phyloP scores from a whole-genome alignment of 1,139 yeast species.

The Blastobotrys capitulatus region DNA sequence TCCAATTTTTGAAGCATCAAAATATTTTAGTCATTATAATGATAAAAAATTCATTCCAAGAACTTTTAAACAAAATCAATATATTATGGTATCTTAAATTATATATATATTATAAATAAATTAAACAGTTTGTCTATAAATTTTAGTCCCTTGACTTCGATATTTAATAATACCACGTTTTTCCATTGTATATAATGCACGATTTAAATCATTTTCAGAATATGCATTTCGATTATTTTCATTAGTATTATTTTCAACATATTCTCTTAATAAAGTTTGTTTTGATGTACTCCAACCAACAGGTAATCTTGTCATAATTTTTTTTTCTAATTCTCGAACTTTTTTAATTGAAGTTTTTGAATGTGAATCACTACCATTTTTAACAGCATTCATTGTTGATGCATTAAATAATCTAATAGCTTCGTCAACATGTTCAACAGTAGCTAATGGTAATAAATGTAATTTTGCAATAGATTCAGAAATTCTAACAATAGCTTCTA shows the following conservation, averaged over 20 bases:
- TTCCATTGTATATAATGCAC: slow-evolving; percentile 76
- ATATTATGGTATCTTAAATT: no score
- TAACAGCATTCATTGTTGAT: slow-evolving; percentile 91
- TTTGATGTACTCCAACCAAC: slow-evolving; percentile 96
- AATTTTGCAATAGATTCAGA: slow-evolving; percentile 92
- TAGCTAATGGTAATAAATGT: slow-evolving; percentile 75
- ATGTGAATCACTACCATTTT: slow-evolving; percentile 56
- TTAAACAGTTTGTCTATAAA: slow-evolving; percentile 73
- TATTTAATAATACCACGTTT: slow-evolving; percentile 82
- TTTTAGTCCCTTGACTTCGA: slow-evolving; percentile 82
- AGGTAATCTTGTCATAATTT: slow-evolving; percentile 84
- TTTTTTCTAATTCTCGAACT: slow-evolving; percentile 74
- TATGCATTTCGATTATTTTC: slow-evolving; percentile 42
- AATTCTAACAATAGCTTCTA: slow-evolving; percentile 95
- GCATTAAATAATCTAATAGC: slow-evolving; percentile 93
- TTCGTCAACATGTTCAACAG: slow-evolving; percentile 88
- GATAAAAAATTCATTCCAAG: neutral
- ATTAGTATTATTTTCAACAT: slow-evolving; percentile 39
- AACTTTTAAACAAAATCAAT: neutral
- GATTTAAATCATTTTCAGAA: slow-evolving; percentile 70
- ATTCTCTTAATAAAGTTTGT: slow-evolving; percentile 75
- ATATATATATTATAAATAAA: no score
- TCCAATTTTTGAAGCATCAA: neutral
- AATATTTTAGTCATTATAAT: neutral
- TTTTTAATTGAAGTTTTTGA: slow-evolving; percentile 55